A percentile compares a stretch with the other conserved stretches of the same genome.
These are phyloP conservation scores for Hymenotorrendiella dingleyae DNA, from an alignment of 2,329 filamentous ascomycete species.

Conservation along the genomic window DNA sequence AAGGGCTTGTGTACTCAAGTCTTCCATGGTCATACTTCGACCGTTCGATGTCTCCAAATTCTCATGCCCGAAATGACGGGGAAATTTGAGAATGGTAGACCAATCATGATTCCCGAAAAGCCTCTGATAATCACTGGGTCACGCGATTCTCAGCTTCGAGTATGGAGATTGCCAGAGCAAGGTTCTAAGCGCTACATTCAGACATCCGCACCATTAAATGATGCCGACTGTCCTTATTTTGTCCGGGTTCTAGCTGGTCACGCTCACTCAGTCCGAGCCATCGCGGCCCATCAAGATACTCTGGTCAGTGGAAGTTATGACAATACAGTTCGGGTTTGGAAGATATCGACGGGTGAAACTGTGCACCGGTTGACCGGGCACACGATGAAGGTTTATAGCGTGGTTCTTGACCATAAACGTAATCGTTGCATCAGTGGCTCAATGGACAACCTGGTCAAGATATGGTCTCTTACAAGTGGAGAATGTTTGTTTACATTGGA, in stretches of 20 bases:
- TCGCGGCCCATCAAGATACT: slow-evolving; percentile 89
- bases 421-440: slow-evolving; percentile 96
- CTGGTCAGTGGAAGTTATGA: slow-evolving; percentile 98
- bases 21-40: slow-evolving; percentile 96
- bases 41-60: slow-evolving; percentile 91
- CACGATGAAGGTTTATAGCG: slow-evolving; percentile 90
- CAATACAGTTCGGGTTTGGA: slow-evolving; percentile 91
- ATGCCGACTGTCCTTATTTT: slow-evolving; percentile 88
- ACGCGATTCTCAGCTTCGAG: slow-evolving; percentile 84
- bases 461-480: slow-evolving; percentile 90
- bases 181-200: slow-evolving; percentile 75
- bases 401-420: slow-evolving; percentile 84
- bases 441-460: slow-evolving; percentile 97
- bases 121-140: slow-evolving; percentile 97
- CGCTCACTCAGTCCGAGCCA: slow-evolving; percentile 88
- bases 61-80: slow-evolving; percentile 79
- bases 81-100: slow-evolving; percentile 61
- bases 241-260: slow-evolving; percentile 82
- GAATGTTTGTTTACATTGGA: slow-evolving; percentile 83
- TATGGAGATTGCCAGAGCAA: slow-evolving; percentile 86
- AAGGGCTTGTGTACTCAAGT: slow-evolving; percentile 88
- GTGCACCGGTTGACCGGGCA: slow-evolving; percentile 82
- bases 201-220: slow-evolving; percentile 65
- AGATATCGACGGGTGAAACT: slow-evolving; percentile 88
- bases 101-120: slow-evolving; percentile 87